Conservation (phyloP, 2,329 filamentous ascomycete genomes). For the Trichoderma atrobrunneum region DNA sequence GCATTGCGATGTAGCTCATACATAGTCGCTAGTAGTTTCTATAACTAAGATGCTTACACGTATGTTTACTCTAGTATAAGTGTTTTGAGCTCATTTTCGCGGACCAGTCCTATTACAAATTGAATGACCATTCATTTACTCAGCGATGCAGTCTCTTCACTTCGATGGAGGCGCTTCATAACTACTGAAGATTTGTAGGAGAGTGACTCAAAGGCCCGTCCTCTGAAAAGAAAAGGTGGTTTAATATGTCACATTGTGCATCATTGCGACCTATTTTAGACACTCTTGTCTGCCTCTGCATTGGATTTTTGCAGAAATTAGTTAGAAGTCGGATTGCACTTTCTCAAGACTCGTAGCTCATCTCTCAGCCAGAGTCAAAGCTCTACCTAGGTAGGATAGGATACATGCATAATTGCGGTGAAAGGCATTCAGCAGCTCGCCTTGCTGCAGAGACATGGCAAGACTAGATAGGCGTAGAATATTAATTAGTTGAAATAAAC, state of each 20-base stretch:
- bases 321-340: neutral
- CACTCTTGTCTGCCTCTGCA: neutral
- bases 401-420: neutral
- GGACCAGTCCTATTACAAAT: fast-evolving
- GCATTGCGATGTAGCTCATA: neutral
- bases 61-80: neutral
- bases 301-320: neutral
- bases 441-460: neutral
- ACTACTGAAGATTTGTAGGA: neutral
- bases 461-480: fast-evolving
- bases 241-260: neutral
- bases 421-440: neutral
- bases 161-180: neutral
- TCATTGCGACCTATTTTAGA: too few relatives aligned
- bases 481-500: neutral
- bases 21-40: neutral
- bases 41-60: neutral
- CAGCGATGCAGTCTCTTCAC: neutral
- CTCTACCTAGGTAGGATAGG: neutral
- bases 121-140: neutral
- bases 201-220: neutral
- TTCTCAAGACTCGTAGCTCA: neutral
- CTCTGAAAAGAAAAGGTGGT: neutral
- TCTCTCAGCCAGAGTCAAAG: neutral
- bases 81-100: neutral